These are phyloP conservation scores for Ganoderma lucidum DNA, from an alignment of 1,284 basidiomycete genomes.

Conservation along the genomic window DNA sequence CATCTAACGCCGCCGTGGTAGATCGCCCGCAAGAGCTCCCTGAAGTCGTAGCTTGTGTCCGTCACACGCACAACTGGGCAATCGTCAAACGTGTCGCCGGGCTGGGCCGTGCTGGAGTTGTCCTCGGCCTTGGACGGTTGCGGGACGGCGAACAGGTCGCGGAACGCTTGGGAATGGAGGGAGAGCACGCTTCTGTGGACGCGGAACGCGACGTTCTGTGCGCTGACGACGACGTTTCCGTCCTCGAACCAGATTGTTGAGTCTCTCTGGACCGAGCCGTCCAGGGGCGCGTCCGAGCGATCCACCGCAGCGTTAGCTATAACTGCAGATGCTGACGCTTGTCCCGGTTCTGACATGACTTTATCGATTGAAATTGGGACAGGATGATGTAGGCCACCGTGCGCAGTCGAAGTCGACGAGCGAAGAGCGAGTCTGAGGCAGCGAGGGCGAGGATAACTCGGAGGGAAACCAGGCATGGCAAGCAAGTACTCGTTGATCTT, in stretches of 20 bases:
- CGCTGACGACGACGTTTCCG: constrained; percentile 12
- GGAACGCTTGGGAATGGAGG: constrained; percentile 9
- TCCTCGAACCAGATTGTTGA: constrained; percentile 12
- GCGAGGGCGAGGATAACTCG: no score
- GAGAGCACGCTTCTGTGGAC: constrained; percentile 4
- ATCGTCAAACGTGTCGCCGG: background rate
- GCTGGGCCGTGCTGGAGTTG: background rate
- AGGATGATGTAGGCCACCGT: background rate
- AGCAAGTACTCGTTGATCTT: no score
- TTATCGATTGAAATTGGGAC: no score
- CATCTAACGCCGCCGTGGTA: constrained; percentile 13
- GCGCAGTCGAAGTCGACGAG: no score
- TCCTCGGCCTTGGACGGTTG: background rate
- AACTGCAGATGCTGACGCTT: background rate
- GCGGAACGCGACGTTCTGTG: background rate
- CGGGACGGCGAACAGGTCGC: constrained; percentile 8
- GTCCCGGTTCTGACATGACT: background rate
- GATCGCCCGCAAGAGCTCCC: constrained; percentile 8
- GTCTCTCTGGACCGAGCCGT: background rate
- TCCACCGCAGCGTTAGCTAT: background rate
- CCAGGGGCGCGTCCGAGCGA: background rate
- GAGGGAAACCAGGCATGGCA: no score
- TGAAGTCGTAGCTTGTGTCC: constrained; percentile 16
- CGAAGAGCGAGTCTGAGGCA: no score
- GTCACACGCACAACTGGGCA: constrained; percentile 1